A percentile compares a stretch with the other conserved stretches of the same genome.
phyloP scores from a whole-genome alignment of 495 filamentous ascomycete genomes.

The Jackrogersella multiformis region DNA sequence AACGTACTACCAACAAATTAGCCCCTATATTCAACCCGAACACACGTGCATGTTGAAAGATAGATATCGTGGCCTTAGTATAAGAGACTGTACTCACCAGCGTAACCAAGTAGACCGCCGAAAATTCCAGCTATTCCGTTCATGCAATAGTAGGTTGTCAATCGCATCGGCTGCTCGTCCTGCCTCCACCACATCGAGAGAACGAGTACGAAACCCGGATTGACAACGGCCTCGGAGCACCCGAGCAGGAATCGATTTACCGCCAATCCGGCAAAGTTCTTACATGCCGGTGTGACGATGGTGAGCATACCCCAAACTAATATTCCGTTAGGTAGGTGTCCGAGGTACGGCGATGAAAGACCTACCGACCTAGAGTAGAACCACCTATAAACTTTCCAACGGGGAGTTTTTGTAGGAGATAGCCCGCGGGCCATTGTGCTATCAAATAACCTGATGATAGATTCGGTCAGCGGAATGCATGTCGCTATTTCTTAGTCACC shows the following conservation, averaged over 20 bases:
- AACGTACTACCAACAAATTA: no score
- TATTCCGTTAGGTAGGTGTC: not conserved
- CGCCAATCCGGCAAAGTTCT: conserved; percentile 60
- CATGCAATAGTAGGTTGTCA: conserved; percentile 64
- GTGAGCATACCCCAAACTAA: conserved; percentile 54
- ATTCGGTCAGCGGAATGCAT: not conserved
- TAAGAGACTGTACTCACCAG: conserved; percentile 45
- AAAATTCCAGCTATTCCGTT: conserved; percentile 66
- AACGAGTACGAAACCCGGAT: conserved; percentile 66
- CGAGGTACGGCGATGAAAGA: not conserved
- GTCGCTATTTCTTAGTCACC: not conserved
- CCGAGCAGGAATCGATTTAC: conserved; percentile 64
- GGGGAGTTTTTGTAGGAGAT: conserved; percentile 62
- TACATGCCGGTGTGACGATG: conserved; percentile 60
- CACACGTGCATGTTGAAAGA: conserved; percentile 5
- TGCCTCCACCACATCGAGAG: conserved; percentile 67
- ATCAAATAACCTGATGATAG: conserved; percentile 51
- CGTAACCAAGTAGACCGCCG: conserved; percentile 62
- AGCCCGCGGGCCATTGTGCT: conserved; percentile 62
- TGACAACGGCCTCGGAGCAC: conserved; percentile 63
- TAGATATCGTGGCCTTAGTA: not conserved
- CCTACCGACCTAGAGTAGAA: conserved; percentile 44
- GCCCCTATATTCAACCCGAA: no score
- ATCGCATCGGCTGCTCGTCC: conserved; percentile 63
- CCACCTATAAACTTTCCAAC: conserved; percentile 61